These are phyloP conservation scores for Endoconidiophora laricicola DNA, from an alignment of 2,329 filamentous ascomycete species.

Conservation along the genomic window DNA sequence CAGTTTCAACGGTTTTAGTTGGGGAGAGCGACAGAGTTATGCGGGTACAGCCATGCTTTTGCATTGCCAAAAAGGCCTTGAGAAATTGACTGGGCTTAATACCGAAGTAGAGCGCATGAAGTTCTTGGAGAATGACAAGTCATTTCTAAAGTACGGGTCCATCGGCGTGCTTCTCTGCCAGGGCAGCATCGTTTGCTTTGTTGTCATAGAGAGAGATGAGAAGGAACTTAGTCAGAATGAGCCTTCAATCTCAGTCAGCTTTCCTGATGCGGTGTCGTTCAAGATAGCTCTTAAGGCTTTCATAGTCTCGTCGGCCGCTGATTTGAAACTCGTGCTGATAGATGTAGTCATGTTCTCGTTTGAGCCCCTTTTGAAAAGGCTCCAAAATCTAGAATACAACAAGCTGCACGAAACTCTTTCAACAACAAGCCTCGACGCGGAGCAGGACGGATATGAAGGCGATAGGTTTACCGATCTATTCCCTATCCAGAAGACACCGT, in stretches of 20 bases:
- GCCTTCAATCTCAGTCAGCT: constrained; percentile 34
- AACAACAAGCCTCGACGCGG: too few species aligned
- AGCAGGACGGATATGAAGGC: constrained; percentile 17
- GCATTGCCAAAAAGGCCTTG: constrained; percentile 28
- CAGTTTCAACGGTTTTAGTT: constrained; percentile 22
- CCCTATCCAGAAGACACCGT: background rate
- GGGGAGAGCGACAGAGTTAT: constrained; percentile 15
- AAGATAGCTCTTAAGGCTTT: constrained; percentile 30
- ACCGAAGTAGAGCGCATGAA: constrained; percentile 22
- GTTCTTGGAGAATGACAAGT: constrained; percentile 29
- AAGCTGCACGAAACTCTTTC: constrained; percentile 27
- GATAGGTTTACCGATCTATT: background rate
- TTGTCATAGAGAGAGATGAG: constrained; percentile 35
- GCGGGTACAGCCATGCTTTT: constrained; percentile 12
- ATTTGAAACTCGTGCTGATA: constrained; percentile 36
- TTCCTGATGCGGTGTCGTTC: constrained; percentile 30
- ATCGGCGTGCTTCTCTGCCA: constrained; percentile 43
- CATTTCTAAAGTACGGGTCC: constrained; percentile 40
- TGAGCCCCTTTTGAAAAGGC: constrained; percentile 44
- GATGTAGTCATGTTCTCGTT: constrained; percentile 53
- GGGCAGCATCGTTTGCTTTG: constrained; percentile 41
- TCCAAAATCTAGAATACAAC: constrained; percentile 39
- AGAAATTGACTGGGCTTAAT: constrained; percentile 22
- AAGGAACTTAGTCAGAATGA: constrained; percentile 26
- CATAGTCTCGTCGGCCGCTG: constrained; percentile 14